Percentiles rank a stretch among this genome's conserved stretches.
Evolutionary conservation across 495 filamentous ascomycete genomes (phyloP).

Genomic region (Podospora bellae-mahoneyi): DNA sequence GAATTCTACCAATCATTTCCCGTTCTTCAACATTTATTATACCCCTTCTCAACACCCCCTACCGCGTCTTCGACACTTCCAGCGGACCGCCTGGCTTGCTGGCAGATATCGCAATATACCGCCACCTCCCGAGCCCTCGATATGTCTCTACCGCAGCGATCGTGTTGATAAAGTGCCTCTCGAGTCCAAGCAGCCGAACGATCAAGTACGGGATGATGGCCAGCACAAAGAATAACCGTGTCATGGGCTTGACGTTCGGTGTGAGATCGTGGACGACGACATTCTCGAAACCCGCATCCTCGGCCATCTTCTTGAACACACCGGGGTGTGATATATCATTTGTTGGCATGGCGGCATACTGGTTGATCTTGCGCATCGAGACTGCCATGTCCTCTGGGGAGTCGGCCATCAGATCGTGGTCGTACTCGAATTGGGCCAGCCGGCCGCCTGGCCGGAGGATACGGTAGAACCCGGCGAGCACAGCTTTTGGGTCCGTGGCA

Average conservation of each 20-base stretch:
- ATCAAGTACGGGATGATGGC: slow-evolving; percentile 53
- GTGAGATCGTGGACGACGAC: slow-evolving; percentile 47
- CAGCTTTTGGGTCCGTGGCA: slow-evolving; percentile 49
- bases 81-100: slow-evolving; percentile 29
- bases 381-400: slow-evolving; percentile 29
- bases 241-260: slow-evolving; percentile 51
- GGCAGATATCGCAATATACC: slow-evolving; percentile 32
- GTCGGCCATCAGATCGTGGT: slow-evolving; percentile 38
- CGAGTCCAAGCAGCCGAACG: slow-evolving; percentile 44
- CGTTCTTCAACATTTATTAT: background rate
- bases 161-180: slow-evolving; percentile 37
- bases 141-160: slow-evolving; percentile 28
- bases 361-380: slow-evolving; percentile 41
- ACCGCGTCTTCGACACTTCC: slow-evolving; percentile 24
- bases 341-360: slow-evolving; percentile 44
- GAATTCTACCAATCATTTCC: too few relatives aligned
- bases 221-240: slow-evolving; percentile 49
- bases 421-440: slow-evolving; percentile 44
- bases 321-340: slow-evolving; percentile 26
- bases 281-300: slow-evolving; percentile 52
- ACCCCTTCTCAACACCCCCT: background rate
- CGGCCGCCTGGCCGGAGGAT: slow-evolving; percentile 49
- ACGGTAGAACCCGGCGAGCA: slow-evolving; percentile 47
- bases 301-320: slow-evolving; percentile 37
- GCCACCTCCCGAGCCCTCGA: slow-evolving; percentile 24